These are phyloP conservation scores for Cephalotrichum gorgonifer DNA, from an alignment of 2,329 filamentous ascomycete species.

Conservation along the genomic window DNA sequence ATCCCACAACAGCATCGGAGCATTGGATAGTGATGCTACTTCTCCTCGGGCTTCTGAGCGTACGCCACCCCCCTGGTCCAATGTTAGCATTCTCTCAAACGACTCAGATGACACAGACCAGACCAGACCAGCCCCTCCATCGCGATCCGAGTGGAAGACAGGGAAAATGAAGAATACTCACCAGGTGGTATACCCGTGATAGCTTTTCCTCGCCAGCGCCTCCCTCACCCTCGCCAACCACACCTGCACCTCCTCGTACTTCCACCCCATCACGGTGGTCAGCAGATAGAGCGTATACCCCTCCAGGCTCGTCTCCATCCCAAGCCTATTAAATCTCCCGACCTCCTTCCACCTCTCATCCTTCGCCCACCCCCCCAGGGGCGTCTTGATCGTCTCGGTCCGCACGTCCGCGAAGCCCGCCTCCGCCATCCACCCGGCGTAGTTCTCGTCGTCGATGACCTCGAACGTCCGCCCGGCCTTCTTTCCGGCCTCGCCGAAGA, in stretches of 20 bases:
- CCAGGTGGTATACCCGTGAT: neutral
- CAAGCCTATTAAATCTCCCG: slow-evolving; percentile 6
- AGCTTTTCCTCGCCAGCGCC: neutral
- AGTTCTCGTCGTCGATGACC: slow-evolving; percentile 5
- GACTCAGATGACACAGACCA: too few species aligned
- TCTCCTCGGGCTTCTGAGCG: too few species aligned
- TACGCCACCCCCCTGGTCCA: too few species aligned
- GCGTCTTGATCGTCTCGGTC: slow-evolving; percentile 17
- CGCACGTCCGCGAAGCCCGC: slow-evolving; percentile 9
- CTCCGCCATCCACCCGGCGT: slow-evolving; percentile 4
- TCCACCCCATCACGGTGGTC: neutral
- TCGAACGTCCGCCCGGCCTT: slow-evolving; percentile 13
- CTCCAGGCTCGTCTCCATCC: neutral
- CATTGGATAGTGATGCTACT: too few species aligned
- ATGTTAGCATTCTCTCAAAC: too few species aligned
- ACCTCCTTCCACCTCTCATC: slow-evolving; percentile 20
- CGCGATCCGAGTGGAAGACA: too few species aligned
- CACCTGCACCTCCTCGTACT: neutral
- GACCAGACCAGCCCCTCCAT: too few species aligned
- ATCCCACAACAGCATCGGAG: too few species aligned
- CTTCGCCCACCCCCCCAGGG: slow-evolving; percentile 26
- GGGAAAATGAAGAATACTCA: neutral
- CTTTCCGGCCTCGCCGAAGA: slow-evolving; percentile 9
- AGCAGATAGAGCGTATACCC: neutral
- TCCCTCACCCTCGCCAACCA: neutral